Base-by-base conservation (phyloP, 139 green algal species). In the Chlamydomonas incerta region DNA sequence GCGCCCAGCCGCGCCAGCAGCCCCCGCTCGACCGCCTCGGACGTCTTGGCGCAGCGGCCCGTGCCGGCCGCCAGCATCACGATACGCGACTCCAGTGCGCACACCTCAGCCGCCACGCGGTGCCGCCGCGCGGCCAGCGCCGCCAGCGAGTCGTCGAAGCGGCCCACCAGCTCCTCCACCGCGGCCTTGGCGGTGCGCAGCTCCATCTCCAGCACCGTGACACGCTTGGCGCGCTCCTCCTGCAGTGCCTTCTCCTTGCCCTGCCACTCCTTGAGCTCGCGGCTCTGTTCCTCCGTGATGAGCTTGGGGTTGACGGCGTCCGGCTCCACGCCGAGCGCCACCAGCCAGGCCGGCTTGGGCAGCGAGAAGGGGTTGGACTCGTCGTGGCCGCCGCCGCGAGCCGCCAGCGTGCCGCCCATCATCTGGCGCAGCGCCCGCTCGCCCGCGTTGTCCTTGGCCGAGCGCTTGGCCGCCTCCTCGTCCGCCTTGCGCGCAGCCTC, bases 401-500 rank as follows among this genome's bases (percentile, higher is more conserved):
- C 33, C 17, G 88, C 87, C 66, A 93, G 87, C 14, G 84, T 88
- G 71, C 90, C 90, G 11, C 90, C 90, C 90, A 93, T 93, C 90
- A 93, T 93, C 77, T 85, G 68, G 0, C 72, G 57, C 52, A 93
- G 76, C 37, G 87, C 90, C 14, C 90, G 83, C 68, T 93, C 88
- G 33, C 68, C 50, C 15, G 80, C 67, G 46, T 84, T 84, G 41
- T 84, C 77, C 18, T 66, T 46, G 13, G 65, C 65, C 8, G 33
- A 63, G 77, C 77, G 77, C n/a, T 37, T 37, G 6, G 77, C 50
- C 60, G 77, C 77, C 47, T 74, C 77, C 77, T 75, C 77, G 29
- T 84, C 77, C 65, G 77, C 77, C 29, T 66, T 66, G 18, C 77
- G 77, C 47, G 46, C 77, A 20, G 77, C 77, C 17, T 84, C 65